A percentile compares a stretch with the other conserved stretches of the same genome.
These are phyloP conservation scores for Andrographis paniculata DNA, from an alignment of 305 asterid species.

Conservation along the genomic window DNA sequence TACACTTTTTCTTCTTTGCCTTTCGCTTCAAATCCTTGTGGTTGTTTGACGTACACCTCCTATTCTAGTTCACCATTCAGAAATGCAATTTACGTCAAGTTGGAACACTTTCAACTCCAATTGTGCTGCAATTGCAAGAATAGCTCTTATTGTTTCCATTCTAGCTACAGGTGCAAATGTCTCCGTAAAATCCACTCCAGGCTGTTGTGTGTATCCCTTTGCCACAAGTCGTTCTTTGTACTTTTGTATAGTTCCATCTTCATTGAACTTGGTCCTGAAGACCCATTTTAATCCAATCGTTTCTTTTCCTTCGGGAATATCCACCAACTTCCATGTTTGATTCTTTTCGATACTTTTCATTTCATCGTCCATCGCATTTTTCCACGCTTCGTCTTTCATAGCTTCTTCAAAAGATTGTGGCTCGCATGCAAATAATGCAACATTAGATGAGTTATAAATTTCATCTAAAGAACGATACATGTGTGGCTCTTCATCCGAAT, in stretches of 20 bases:
- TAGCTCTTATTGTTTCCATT: too few species aligned
- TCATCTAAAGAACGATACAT: too few species aligned
- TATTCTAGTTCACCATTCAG: background rate
- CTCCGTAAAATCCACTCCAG: background rate
- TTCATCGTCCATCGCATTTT: too few species aligned
- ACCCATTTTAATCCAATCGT: too few species aligned
- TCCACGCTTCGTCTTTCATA: too few species aligned
- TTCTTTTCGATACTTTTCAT: too few species aligned
- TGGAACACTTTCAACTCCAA: too few species aligned
- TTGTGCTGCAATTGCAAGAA: too few species aligned
- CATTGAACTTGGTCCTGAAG: background rate
- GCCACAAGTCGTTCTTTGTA: background rate
- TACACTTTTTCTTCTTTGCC: background rate
- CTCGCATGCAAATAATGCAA: background rate
- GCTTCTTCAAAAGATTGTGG: background rate
- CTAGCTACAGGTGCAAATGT: too few species aligned
- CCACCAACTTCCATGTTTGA: too few species aligned
- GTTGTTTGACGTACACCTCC: background rate
- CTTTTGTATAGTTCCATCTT: background rate
- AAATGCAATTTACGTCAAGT: background rate
- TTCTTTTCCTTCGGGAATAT: too few species aligned
- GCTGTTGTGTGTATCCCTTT: background rate
- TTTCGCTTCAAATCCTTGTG: background rate
- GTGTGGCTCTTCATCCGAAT: too few species aligned
- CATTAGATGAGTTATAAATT: background rate